These are phyloP conservation scores for Pisolithus marmoratus DNA, from an alignment of 768 basidiomycete species.

Conservation along the genomic window DNA sequence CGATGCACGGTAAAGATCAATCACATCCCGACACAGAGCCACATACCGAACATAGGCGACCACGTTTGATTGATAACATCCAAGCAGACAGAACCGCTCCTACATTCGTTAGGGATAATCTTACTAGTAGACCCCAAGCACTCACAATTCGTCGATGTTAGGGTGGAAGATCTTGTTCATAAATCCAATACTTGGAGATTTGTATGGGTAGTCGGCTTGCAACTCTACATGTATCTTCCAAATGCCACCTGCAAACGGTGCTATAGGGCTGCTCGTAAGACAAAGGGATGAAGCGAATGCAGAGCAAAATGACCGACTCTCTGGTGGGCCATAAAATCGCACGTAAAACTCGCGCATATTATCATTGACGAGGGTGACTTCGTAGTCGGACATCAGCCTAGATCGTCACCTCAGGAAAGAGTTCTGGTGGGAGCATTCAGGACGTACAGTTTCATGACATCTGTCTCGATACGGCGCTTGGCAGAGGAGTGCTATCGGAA, in stretches of 20 bases:
- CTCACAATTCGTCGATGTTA: conserved; percentile 97
- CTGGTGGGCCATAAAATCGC: conserved; percentile 86
- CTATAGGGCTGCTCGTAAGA: conserved; percentile 34
- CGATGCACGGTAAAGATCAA: neutral
- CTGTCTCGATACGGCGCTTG: conserved; percentile 95
- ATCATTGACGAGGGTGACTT: conserved; percentile 95
- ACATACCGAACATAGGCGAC: conserved; percentile 99
- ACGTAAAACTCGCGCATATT: conserved; percentile 99
- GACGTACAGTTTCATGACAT: conserved; percentile 96
- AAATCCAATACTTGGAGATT: conserved; percentile 98
- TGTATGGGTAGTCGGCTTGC: conserved; percentile 98
- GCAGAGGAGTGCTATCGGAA: conserved; percentile 59
- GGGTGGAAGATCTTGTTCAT: conserved; percentile 99
- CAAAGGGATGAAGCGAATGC: neutral
- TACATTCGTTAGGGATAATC: conserved; percentile 25
- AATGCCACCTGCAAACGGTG: conserved; percentile 94
- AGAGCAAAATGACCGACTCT: conserved; percentile 59
- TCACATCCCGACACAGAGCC: neutral
- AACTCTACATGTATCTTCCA: conserved; percentile 99
- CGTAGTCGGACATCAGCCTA: conserved; percentile 98
- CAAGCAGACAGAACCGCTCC: conserved; percentile 95
- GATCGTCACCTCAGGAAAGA: conserved; percentile 6
- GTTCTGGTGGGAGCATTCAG: neutral
- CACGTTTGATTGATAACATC: conserved; percentile 99
- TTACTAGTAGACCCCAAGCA: conserved; percentile 11